phyloP scores from a whole-genome alignment of 176 grass and related monocot species.

The Leersia perrieri region DNA sequence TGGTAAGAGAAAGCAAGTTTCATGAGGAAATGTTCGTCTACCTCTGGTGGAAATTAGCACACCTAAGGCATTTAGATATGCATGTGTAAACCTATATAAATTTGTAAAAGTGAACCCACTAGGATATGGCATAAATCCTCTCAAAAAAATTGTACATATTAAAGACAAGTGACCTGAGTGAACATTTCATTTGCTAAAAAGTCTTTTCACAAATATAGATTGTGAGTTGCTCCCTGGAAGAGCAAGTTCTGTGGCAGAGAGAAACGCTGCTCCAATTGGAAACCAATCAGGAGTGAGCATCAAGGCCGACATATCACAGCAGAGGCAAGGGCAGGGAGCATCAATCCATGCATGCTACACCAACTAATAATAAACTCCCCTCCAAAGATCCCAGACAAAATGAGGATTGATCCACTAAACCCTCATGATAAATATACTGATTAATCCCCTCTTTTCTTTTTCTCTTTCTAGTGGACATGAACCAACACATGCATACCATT shows the following conservation, averaged over 20 bases:
- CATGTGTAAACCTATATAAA: not conserved
- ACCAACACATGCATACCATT: not conserved
- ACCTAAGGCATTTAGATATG: not conserved
- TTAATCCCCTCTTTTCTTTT: not conserved
- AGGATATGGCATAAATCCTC: not conserved
- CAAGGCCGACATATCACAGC: conserved; percentile 24
- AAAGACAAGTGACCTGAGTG: not conserved
- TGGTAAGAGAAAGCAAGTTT: not conserved
- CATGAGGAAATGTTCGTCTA: not conserved
- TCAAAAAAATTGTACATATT: not conserved
- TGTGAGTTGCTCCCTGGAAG: not conserved
- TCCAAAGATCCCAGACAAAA: conserved; percentile 22
- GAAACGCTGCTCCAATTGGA: conserved; percentile 3
- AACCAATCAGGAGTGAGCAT: conserved; percentile 16
- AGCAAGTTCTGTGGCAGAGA: not conserved
- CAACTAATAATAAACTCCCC: not conserved
- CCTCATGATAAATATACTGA: conserved; percentile 35
- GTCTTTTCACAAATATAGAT: not conserved
- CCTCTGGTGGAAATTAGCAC: not conserved
- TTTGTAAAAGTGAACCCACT: not conserved
- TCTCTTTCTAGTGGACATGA: not conserved
- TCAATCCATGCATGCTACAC: not conserved
- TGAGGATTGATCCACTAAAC: conserved; percentile 34
- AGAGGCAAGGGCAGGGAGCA: not conserved
- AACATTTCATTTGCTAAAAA: not conserved